Evolutionary conservation across 176 grass and related monocot genomes (phyloP), one percentile per base, ranked within the genome.

Genomic region (Areca catechu): DNA sequence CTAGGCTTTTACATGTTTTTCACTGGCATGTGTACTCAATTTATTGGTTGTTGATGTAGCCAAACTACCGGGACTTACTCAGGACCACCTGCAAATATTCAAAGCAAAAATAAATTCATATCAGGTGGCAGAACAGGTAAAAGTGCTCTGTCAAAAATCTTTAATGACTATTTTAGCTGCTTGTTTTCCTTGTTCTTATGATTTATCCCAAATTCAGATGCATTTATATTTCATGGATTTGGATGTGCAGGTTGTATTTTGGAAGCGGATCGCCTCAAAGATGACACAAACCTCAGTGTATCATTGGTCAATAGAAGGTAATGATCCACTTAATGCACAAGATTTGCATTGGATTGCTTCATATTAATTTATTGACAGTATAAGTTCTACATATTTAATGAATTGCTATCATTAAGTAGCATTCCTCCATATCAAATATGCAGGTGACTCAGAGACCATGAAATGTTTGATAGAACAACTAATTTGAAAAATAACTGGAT

Each of bases 221-320:
- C 5, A 6, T 6, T 6, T 6, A 30, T 30, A 6, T 5, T 30
- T 5, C 7, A 30, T 30, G 4, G 28, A 30, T 30, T 30, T 30
- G 28, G 28, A 30, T 30, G 28, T 65, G 14, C 64, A 95, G 91
- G 91, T 96, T 53, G 86, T 84, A 15, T 96, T 96, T 58, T 96
- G 91, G 91, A 96, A 96, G 79, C 90, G 91, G 91, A 86, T 96
- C 61, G 82, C 83, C 37, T 82, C 86, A 34, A 89, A 84, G 53
- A 54, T 84, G 70, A 89, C 86, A 71, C 81, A 89, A 74, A 68
- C 74, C 20, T 80, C 86, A 3, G 91, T 96, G 58, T 96, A 96
- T 78, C 91, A 96, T 65, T 96, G 91, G 83, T 90, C 91, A 27
- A 90, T 90, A 67, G 91, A 96, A 84, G 91, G 91, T 74, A 60